Conservation (phyloP, 257 asterid species). For the Petunia axillaris region DNA sequence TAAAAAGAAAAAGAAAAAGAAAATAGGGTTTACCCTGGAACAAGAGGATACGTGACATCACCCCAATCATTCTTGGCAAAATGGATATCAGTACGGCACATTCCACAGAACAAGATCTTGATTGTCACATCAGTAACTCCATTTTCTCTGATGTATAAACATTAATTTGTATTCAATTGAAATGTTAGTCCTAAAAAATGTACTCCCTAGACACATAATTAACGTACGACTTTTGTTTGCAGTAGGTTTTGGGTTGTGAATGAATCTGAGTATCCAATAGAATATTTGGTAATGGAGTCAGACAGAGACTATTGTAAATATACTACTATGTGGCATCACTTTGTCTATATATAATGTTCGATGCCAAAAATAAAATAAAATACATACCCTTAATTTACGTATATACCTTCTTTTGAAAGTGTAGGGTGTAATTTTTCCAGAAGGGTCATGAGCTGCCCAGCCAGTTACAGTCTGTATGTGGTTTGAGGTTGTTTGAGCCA, state of each 20-base stretch:
- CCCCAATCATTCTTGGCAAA: conserved; percentile 35
- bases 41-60: conserved; percentile 24
- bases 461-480: conserved; percentile 25
- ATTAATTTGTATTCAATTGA: no score
- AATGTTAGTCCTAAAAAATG: background rate
- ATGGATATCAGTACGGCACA: conserved; percentile 32
- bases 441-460: conserved; percentile 32
- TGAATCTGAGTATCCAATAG: no score
- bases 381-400: background rate
- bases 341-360: no score
- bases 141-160: conserved; percentile 11
- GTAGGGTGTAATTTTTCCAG: conserved; percentile 30
- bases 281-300: background rate
- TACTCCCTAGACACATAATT: background rate
- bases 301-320: background rate
- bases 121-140: conserved; percentile 29
- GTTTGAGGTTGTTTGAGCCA: conserved; percentile 9
- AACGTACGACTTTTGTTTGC: no score
- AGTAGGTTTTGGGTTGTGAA: background rate
- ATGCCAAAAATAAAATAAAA: no score
- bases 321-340: background rate
- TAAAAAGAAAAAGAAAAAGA: background rate
- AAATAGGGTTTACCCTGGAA: conserved; percentile 28
- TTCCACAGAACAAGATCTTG: conserved; percentile 33
- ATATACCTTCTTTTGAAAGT: conserved; percentile 33